Evolutionary conservation across 106 monocot genomes (phyloP), one percentile per base, ranked within the genome.

Genomic region (Cymbidium sinense): DNA sequence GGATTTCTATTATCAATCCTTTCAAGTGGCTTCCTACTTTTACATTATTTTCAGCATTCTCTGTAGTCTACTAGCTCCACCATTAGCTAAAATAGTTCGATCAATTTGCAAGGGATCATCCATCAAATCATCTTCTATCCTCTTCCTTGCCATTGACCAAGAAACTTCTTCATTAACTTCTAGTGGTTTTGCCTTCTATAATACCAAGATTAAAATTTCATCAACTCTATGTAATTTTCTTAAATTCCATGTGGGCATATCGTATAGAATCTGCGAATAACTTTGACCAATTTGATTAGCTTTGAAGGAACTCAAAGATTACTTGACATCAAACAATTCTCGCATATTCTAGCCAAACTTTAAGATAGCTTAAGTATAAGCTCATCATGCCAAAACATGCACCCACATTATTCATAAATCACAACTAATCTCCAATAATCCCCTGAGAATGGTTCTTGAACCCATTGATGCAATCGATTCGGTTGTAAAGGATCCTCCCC

Each of bases 341-440:
- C 82, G 94, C 94, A 85, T 98, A 98, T 94, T 98, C 92, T 85
- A 94, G 6, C 98, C 98, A 98, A 29, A 98, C 75, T 90, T 92
- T 98, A 30, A 98, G 90, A 75, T 94, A 94, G 4, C 94, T 91
- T 34, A 88, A 31, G 77, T 98, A 84, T 94, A 98, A 33, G 88
- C 17, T 87, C 86, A 4, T 92, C 90, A 73, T 98, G 91, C 98
- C 98, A 98, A 76, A 98, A 94, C 6, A 72, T 78, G 2, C 98
- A 89, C 50, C 92, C 94, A 75, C 98, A 94, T 70, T 98, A 91
- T 77, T 98, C 98, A 31, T 98, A 98, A 33, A 98, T 88, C 34
- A 94, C 85, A 27, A 98, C 29, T 19, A 98, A 62, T 11, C 94
- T 94, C 1, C 94, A 94, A 75, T 74, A 87, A 15, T 98, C 98